Base-by-base conservation (phyloP, 768 basidiomycete species). In the Lactarius hatsudake region DNA sequence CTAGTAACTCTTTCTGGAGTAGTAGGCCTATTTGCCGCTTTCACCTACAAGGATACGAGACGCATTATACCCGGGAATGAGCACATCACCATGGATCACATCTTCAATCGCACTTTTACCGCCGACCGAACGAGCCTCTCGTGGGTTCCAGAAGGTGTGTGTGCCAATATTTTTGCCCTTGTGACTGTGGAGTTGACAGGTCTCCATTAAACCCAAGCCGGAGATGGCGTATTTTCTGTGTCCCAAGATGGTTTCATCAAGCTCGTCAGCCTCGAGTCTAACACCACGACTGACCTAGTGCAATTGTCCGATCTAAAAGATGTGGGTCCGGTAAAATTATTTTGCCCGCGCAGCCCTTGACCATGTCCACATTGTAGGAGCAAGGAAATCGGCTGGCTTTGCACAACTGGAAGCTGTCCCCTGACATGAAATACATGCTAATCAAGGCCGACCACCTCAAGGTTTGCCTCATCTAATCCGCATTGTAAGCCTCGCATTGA, bases 111-210 rank as follows among this genome's bases (percentile, higher is more conserved):
- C 4, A 98, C 96, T 2, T 98, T 98, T 74, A 67, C 40, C 18
- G 76, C 81, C 2, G 73, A 81, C 3, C 71, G 74, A 2, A 80
- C 81, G 58, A 72, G 72, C 26, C 75, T 99, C 40, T 81, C 87
- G 54, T 99, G 97, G 97, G 89, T 98, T 34, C 86, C 90, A 10
- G 95, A 97, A 85, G 96, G 96, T 94, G 69, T 48, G 85, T 72
- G 20, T 42, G 28, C 38, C n/a, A 40, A 26, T 42, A 23, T 12
- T 40, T 42, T 15, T 17, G 17, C 28, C 45, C 40, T 26, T 59
- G 61, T 56, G 57, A 43, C 61, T 48, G 59, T 56, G 67, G 63
- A 64, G 67, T 59, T 68, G 62, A 64, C 59, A 34, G 53, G 17
- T 28, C 17, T 48, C 57, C 62, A 42, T 40, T 45, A 63, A 38